These are phyloP conservation scores for Cryptococcus depauperatus DNA, from an alignment of 1,284 basidiomycete genomes.

Conservation along the genomic window DNA sequence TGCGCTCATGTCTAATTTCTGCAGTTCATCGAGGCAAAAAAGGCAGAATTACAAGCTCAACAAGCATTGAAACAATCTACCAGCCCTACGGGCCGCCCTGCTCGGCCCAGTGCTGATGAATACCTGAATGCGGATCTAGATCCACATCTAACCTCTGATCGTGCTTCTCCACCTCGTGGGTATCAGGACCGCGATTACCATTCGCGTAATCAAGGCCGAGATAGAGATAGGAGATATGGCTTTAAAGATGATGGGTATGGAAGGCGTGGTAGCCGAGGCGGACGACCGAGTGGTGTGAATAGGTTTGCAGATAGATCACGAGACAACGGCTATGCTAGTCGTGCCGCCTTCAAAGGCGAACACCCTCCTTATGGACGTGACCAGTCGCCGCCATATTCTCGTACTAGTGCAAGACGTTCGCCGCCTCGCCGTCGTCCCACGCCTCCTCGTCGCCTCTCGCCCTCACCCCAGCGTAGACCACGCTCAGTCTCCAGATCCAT, in stretches of 20 bases:
- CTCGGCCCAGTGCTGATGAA: slow-evolving; percentile 4
- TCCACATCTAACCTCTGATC: slow-evolving; percentile 16
- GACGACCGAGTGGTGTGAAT: slow-evolving; percentile 4
- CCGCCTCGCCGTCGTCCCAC: neutral
- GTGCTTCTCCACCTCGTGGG: neutral
- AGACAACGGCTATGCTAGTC: neutral
- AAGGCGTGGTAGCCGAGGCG: neutral
- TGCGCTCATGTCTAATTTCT: neutral
- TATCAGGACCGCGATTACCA: too few relatives aligned
- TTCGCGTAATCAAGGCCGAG: slow-evolving; percentile 1
- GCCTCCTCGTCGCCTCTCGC: neutral
- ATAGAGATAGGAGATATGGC: slow-evolving; percentile 7
- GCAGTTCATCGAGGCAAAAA: slow-evolving; percentile 85
- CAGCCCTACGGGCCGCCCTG: neutral
- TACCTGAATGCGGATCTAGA: slow-evolving; percentile 16
- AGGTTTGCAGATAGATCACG: neutral
- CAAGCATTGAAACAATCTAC: slow-evolving; percentile 36
- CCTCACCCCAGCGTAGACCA: neutral
- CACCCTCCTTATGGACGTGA: neutral
- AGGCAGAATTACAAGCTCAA: slow-evolving; percentile 77
- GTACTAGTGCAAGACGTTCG: too few relatives aligned
- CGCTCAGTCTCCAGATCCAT: slow-evolving; percentile 1
- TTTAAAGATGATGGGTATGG: neutral
- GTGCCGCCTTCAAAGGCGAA: neutral
- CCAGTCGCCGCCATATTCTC: too few relatives aligned